Evolutionary conservation across 495 filamentous ascomycete genomes (phyloP).

Genomic region (Aspergillus conjunctus): DNA sequence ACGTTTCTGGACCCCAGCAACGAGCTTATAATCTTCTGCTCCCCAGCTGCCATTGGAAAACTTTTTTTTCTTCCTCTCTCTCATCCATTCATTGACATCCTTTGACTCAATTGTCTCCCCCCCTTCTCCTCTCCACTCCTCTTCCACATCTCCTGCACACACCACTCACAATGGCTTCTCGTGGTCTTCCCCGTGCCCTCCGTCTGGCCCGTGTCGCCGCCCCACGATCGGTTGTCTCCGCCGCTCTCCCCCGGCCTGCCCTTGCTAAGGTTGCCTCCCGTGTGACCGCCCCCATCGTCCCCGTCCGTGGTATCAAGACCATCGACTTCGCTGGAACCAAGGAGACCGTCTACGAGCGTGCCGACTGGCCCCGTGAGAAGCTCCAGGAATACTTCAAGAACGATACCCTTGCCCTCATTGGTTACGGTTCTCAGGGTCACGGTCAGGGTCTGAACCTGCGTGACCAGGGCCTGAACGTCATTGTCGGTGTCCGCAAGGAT

Average conservation of each 20-base stretch:
- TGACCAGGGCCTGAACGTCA: constrained; percentile 98
- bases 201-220: constrained; percentile 72
- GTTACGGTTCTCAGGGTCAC: constrained; percentile 98
- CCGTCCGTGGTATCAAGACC: constrained; percentile 51
- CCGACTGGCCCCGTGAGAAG: constrained; percentile 97
- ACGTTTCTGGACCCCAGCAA: constrained; percentile 20
- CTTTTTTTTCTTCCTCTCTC: background rate
- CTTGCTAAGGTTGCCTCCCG: constrained; percentile 43
- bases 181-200: constrained; percentile 79
- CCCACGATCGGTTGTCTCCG: constrained; percentile 54
- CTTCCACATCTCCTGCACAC: constrained; percentile 26
- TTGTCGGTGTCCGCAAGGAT: constrained; percentile 96
- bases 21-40: constrained; percentile 24
- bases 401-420: constrained; percentile 97
- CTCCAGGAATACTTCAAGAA: constrained; percentile 99
- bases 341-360: constrained; percentile 95
- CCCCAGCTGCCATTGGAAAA: no score
- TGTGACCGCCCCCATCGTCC: constrained; percentile 57
- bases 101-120: constrained; percentile 23
- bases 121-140: constrained; percentile 29
- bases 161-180: constrained; percentile 76
- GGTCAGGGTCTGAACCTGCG: constrained; percentile 98
- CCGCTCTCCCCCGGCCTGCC: constrained; percentile 48
- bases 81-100: constrained; percentile 11
- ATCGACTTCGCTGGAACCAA: constrained; percentile 89